These are phyloP conservation scores for Brassica incana DNA, from an alignment of 345 rosid species.

Conservation along the genomic window DNA sequence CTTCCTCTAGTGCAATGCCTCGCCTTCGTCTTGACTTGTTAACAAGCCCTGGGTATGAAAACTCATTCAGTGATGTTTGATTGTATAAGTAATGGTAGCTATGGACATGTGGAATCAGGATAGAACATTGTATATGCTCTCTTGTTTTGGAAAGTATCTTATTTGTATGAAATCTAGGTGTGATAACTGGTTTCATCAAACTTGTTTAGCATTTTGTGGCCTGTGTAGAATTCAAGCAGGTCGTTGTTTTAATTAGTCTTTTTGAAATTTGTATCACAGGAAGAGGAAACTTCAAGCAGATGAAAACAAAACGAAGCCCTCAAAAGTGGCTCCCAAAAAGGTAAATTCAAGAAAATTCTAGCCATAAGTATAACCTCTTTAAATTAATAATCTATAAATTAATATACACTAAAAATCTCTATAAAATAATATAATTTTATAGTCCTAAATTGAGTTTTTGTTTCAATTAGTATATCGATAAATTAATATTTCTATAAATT, in stretches of 20 bases:
- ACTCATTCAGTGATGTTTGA: background rate
- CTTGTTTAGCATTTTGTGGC: slow-evolving; percentile 11
- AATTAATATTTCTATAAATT: too few species aligned
- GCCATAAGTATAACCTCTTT: too few species aligned
- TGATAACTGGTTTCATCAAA: background rate
- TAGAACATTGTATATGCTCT: slow-evolving; percentile 7
- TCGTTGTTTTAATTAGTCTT: background rate
- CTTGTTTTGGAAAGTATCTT: background rate
- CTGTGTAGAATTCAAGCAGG: background rate
- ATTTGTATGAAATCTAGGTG: background rate
- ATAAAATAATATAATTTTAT: too few species aligned
- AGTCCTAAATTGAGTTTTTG: too few species aligned
- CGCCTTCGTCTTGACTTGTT: slow-evolving; percentile 35
- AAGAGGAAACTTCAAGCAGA: slow-evolving; percentile 4
- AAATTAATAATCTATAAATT: too few species aligned
- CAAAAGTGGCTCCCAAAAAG: slow-evolving; percentile 42
- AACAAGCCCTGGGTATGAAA: slow-evolving; percentile 37
- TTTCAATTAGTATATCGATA: too few species aligned
- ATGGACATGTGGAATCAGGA: background rate
- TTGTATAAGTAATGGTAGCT: slow-evolving; percentile 15
- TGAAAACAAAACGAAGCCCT: slow-evolving; percentile 27
- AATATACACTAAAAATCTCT: too few species aligned
- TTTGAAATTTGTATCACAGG: slow-evolving; percentile 30
- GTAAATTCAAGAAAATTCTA: slow-evolving; percentile 35
- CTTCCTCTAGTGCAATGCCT: slow-evolving; percentile 31